A percentile compares a stretch with the other conserved stretches of the same genome.
Evolutionary conservation across 352 stramenopile species (phyloP).

Genomic region (Globisporangium polare): DNA sequence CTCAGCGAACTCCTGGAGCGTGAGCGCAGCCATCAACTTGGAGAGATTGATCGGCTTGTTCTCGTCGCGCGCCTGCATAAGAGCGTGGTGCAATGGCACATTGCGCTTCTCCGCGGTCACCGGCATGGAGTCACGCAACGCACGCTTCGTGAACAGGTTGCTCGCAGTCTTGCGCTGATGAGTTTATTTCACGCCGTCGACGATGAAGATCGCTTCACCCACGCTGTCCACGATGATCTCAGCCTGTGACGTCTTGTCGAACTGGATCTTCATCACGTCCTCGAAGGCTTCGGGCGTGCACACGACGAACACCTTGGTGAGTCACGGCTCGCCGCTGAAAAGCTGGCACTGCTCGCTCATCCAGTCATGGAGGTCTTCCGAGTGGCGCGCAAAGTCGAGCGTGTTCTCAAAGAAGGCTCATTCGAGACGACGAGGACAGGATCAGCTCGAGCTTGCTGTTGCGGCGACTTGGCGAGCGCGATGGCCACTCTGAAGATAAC

Average conservation of each 20-base stretch:
- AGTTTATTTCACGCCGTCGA: slow-evolving; percentile 39
- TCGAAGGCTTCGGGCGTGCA: slow-evolving; percentile 26
- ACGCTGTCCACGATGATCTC: not conserved
- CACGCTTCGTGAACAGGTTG: slow-evolving; percentile 42
- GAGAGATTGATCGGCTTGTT: slow-evolving; percentile 34
- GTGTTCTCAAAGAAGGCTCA: slow-evolving; percentile 24
- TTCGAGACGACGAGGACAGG: no score
- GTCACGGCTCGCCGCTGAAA: slow-evolving; percentile 17
- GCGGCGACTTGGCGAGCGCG: no score
- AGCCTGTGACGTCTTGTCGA: slow-evolving; percentile 35
- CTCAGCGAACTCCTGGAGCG: slow-evolving; percentile 47
- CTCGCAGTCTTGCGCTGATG: slow-evolving; percentile 52
- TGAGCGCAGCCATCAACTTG: slow-evolving; percentile 32
- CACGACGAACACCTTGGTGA: slow-evolving; percentile 13
- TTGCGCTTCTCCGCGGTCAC: slow-evolving; percentile 31
- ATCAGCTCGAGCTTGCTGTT: no score
- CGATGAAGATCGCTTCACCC: slow-evolving; percentile 52
- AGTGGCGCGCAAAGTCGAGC: slow-evolving; percentile 9
- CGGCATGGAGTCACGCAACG: slow-evolving; percentile 44
- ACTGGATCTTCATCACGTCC: slow-evolving; percentile 54
- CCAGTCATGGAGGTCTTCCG: slow-evolving; percentile 20
- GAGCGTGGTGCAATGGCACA: slow-evolving; percentile 24
- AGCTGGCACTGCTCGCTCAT: slow-evolving; percentile 9
- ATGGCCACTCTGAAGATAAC: no score
- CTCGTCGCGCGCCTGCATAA: slow-evolving; percentile 12